These are phyloP conservation scores for Picea mariana DNA, from an alignment of 83 land plant genomes.

Conservation along the genomic window DNA sequence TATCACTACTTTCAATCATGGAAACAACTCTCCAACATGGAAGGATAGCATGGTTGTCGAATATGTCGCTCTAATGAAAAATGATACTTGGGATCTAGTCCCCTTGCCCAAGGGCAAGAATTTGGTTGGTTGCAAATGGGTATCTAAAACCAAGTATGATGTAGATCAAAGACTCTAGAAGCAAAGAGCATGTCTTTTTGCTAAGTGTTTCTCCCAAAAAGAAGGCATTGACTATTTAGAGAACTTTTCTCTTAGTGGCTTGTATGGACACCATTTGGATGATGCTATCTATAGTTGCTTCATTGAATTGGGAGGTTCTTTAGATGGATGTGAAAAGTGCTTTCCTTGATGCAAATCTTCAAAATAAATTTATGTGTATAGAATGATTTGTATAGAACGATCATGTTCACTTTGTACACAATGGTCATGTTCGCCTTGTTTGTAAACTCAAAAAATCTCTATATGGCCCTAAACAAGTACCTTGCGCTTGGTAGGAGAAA, in stretches of 20 bases:
- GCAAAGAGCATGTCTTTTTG: conserved; percentile 12
- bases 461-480: conserved; percentile 22
- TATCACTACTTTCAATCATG: too few relatives aligned
- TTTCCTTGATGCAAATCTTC: conserved; percentile 17
- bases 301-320: background rate
- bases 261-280: conserved; percentile 7
- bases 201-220: conserved; percentile 22
- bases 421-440: background rate
- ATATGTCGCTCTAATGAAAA: background rate
- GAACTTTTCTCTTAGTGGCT: conserved; percentile 16
- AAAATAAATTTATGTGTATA: conserved; percentile 14
- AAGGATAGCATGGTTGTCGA: conserved; percentile 1
- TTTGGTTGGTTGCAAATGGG: conserved; percentile 25
- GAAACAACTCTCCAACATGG: conserved; percentile 2
- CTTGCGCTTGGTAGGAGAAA: background rate
- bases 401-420: too few relatives aligned
- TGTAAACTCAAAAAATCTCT: conserved; percentile 15
- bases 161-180: background rate
- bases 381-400: background rate
- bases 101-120: conserved; percentile 3
- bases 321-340: conserved; percentile 30
- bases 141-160: conserved; percentile 10
- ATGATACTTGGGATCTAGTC: conserved; percentile 19
- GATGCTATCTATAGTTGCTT: background rate
- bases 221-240: conserved; percentile 12